Evolutionary conservation across 192 early-diverging fungal genomes (phyloP), one percentile per base, ranked within the genome.

Genomic region (Paraglomus occultum): DNA sequence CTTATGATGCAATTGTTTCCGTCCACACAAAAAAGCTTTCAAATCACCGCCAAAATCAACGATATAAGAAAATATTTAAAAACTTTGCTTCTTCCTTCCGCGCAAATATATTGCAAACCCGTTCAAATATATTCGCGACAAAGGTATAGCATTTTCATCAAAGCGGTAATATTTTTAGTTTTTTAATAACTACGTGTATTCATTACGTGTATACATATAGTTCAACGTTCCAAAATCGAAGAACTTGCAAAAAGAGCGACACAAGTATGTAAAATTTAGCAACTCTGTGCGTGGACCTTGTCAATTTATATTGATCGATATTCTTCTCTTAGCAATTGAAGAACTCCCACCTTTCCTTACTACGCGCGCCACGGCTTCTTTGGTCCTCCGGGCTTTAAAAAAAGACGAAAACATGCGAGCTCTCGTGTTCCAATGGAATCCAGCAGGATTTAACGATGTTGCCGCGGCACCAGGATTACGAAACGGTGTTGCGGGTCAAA

Each of bases 241-340:
- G 43, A 59, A 39, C 38, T 59, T 59, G 38, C 57, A 31, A 59
- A 59, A 59, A 59, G 43, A 59, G 57, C 38, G 38, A 59, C 5
- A 59, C 57, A 59, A 40, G 57, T 59, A 18, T 40, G 57, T 59
- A 59, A 59, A 59, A 59, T 15, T 59, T 59, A 59, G 57, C 57
- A 59, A n/a, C 43, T 59, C 39, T 42, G 43, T 59, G 39, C 39
- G 39, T 31, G n/a, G n/a, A 42, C 38, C 38, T 4, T 59, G 57
- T n/a, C 57, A 31, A 59, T 59, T 42, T 39, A 59, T 40, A 59
- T 59, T 59, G 57, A 59, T 59, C 17, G 18, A 55, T 55, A 55
- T 55, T 55, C 53, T 55, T 31, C 5, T 59, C 43, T 59, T 64
- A 64, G 47, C 63, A 61, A 18, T n/a, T 43, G 17, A 44, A 11